These are phyloP conservation scores for Solanum neorickii DNA, from an alignment of 257 asterid genomes.

Conservation along the genomic window DNA sequence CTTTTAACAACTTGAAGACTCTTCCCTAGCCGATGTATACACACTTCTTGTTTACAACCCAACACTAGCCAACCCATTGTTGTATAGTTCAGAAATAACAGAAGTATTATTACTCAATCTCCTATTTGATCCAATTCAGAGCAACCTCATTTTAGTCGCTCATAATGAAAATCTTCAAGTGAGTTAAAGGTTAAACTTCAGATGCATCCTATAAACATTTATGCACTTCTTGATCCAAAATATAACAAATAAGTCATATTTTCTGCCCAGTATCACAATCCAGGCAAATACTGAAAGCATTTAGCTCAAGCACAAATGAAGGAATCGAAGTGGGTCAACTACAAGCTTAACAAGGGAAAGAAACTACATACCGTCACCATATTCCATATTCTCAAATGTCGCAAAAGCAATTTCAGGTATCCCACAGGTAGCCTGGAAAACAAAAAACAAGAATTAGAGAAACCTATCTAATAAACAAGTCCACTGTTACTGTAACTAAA, in stretches of 20 bases:
- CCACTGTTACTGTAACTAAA: neutral
- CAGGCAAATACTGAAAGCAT: neutral
- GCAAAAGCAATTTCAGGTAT: conserved; percentile 89
- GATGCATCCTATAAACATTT: neutral
- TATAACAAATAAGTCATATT: neutral
- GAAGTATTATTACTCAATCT: neutral
- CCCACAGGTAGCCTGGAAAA: conserved; percentile 85
- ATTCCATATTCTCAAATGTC: conserved; percentile 97
- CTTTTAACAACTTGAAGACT: neutral
- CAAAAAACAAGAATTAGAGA: neutral
- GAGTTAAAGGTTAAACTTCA: neutral
- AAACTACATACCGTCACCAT: conserved; percentile 71
- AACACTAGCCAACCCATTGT: neutral
- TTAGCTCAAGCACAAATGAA: neutral
- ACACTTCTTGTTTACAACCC: neutral
- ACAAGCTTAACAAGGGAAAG: conserved; percentile 4
- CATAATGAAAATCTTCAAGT: neutral
- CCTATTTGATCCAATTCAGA: neutral
- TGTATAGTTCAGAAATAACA: neutral
- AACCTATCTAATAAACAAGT: neutral
- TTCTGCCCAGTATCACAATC: neutral
- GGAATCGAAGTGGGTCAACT: neutral
- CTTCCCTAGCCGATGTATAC: neutral
- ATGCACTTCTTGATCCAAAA: neutral
- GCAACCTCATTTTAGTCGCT: neutral